Percentiles rank a stretch among this genome's conserved stretches.
Evolutionary conservation across 345 rosid genomes (phyloP).

Genomic region (Salix dunnii): DNA sequence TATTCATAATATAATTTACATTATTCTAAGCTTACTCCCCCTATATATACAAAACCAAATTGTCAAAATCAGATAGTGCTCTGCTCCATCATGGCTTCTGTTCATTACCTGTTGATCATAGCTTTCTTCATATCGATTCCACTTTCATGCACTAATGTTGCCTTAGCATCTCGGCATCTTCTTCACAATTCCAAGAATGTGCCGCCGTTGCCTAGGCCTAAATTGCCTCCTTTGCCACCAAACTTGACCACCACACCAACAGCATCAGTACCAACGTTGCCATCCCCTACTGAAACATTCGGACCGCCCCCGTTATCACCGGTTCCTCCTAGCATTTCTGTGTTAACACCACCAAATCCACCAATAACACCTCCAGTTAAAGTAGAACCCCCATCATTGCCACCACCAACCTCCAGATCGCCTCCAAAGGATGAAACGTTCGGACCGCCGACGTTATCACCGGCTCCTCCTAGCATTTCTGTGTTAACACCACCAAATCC

Average conservation of each 20-base stretch:
- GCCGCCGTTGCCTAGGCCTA: conserved; percentile 8
- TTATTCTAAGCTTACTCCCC: not conserved
- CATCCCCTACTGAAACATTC: not conserved
- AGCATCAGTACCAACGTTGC: conserved; percentile 15
- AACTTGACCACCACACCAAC: conserved; percentile 11
- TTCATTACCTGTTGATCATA: not conserved
- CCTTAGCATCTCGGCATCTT: not conserved
- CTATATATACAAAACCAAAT: not conserved
- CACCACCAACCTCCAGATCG: not conserved
- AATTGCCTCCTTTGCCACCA: conserved; percentile 22
- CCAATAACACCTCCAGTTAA: not conserved
- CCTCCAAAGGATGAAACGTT: not conserved
- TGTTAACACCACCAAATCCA: not conserved
- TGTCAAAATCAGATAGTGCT: not conserved
- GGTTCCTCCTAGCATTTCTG: not conserved
- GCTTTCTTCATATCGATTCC: not conserved
- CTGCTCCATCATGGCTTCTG: not conserved
- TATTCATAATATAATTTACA: no score
- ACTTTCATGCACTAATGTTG: not conserved
- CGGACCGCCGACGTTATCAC: no score
- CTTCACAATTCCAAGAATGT: not conserved
- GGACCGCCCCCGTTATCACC: no score
- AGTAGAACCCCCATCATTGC: not conserved
- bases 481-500: not conserved
- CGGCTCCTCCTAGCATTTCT: not conserved